Evolutionary conservation across 2,329 filamentous ascomycete genomes (phyloP), one percentile per base, ranked within the genome.

Genomic region (Epichloe baconii): DNA sequence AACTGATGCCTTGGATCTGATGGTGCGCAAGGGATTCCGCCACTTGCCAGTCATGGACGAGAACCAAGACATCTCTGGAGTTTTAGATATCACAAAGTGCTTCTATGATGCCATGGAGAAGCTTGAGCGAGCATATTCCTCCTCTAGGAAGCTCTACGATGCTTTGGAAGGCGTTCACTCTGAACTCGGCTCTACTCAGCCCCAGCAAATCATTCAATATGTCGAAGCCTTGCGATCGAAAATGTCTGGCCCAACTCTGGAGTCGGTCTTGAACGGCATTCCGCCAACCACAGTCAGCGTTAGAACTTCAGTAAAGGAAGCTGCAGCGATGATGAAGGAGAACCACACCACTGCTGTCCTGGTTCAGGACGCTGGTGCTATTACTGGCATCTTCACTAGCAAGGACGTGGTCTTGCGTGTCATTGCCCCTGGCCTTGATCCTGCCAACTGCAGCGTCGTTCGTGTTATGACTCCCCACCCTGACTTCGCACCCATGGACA

Each of bases 31-130:
- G 72, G 93, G 93, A 17, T 98, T 98, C 76, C 83, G 93, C 60
- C 93, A 98, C 73, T 70, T 98, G 64, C 93, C 93, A 3, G 93
- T 98, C 58, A 98, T 98, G 93, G 93, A 98, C 69, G 93, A 98
- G 74, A 97, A 98, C 68, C 93, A 98, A 70, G 91, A 98, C 64
- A 98, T 98, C 56, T 95, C 90, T 7, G 93, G 93, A 74, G 90
- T 98, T 58, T 75, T 98, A 50, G 93, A 98, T 69, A 98, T 98
- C 61, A 98, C 93, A 52, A 98, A 97, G 71, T 98, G 93, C 71
- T 98, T 98, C 70, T 98, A 98, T 71, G 93, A 98, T 71, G 93
- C 93, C 43, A 98, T 98, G 93, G 93, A 98, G 75, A 98, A 98
- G 75, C 74, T 98, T 54, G 93, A 98, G 75, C 85, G 93, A 48